Conservation (phyloP, 129 eudicot genomes). For the Helichrysum umbraculigerum region DNA sequence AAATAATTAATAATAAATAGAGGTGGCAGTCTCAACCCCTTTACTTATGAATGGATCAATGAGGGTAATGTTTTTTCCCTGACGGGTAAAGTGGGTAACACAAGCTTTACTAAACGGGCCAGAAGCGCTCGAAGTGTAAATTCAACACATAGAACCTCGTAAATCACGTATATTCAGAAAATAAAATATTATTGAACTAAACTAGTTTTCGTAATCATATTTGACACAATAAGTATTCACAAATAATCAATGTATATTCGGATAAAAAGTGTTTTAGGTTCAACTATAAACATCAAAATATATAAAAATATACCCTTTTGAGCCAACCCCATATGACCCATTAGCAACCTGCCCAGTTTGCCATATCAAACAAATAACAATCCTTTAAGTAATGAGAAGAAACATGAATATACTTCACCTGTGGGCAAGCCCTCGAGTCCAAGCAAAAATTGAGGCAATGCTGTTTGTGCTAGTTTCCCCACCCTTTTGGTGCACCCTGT, state of each 20-base stretch:
- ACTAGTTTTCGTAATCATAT: not conserved
- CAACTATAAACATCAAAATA: not conserved
- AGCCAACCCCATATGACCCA: not conserved
- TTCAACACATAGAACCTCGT: not conserved
- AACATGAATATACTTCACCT: constrained; percentile 42
- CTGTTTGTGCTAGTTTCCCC: constrained; percentile 98
- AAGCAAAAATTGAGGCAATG: constrained; percentile 96
- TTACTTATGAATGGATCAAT: not conserved
- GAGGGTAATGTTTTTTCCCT: not conserved
- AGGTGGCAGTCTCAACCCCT: not conserved
- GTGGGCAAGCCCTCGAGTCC: constrained; percentile 98
- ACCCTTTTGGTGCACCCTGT: constrained; percentile 91
- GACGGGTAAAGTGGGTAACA: not conserved
- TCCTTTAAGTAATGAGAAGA: not conserved
- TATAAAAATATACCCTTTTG: not conserved
- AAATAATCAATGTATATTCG: not conserved
- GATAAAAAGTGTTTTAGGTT: not conserved
- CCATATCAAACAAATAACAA: not conserved
- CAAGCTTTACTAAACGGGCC: not conserved
- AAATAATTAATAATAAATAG: not conserved
- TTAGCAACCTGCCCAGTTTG: not conserved
- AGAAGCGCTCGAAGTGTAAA: not conserved
- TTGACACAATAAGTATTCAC: not conserved
- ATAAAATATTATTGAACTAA: not conserved
- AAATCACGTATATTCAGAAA: not conserved